These are phyloP conservation scores for Skeletonema potamos DNA, from an alignment of 108 stramenopile genomes.

Conservation along the genomic window DNA sequence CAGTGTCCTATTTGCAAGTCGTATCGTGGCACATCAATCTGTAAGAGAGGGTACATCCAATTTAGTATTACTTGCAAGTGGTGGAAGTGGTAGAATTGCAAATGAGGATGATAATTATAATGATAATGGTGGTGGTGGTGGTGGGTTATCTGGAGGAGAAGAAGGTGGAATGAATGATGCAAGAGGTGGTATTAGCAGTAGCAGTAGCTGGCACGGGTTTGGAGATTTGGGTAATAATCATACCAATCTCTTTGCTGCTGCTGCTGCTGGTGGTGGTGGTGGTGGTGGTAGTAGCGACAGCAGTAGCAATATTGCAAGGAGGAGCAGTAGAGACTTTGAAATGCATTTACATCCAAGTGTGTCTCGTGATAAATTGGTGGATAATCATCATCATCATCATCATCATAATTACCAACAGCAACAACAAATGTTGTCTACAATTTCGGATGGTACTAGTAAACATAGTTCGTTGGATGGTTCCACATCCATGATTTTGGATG, in stretches of 20 bases:
- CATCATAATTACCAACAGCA: no score
- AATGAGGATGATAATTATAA: no score
- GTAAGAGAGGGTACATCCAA: constrained; percentile 19
- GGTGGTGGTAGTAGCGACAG: background rate
- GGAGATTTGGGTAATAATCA: background rate
- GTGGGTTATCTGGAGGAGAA: background rate
- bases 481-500: background rate
- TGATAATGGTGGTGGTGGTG: background rate
- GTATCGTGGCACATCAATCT: constrained; percentile 20
- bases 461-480: background rate
- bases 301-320: background rate
- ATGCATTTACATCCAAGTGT: constrained; percentile 45
- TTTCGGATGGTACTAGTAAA: background rate
- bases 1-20: constrained; percentile 32
- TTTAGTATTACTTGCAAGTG: constrained; percentile 19
- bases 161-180: background rate
- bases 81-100: background rate
- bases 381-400: no score
- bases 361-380: background rate
- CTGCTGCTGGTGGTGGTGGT: no score
- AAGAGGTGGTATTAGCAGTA: no score
- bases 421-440: no score
- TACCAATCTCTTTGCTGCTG: background rate
- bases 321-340: constrained; percentile 16
- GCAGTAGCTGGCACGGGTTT: background rate